phyloP scores from a whole-genome alignment of 805 yeast genomes.

The Cyberlindnera bimundalis region DNA sequence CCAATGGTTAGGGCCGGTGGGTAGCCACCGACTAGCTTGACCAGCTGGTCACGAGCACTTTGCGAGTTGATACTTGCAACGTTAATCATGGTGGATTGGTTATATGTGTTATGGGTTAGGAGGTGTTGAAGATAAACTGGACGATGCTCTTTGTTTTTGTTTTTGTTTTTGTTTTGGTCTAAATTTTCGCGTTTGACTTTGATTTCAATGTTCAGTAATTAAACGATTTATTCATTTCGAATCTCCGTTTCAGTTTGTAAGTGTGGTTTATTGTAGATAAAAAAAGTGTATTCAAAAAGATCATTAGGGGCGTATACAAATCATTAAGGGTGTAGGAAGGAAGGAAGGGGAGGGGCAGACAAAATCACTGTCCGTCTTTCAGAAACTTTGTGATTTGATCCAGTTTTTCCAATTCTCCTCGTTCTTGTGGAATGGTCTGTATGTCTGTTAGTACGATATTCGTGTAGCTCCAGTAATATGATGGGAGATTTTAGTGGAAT shows the following conservation, averaged over 20 bases:
- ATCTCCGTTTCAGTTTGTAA: too few species aligned
- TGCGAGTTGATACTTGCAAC: neutral
- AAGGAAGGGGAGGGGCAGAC: too few species aligned
- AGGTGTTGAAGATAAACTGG: too few species aligned
- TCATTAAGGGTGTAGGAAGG: too few species aligned
- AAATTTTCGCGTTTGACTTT: neutral
- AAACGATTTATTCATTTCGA: too few species aligned
- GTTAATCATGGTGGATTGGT: neutral
- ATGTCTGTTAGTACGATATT: constrained; percentile 13
- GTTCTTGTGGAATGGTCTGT: constrained; percentile 26
- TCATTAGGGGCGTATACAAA: too few species aligned
- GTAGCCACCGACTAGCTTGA: constrained; percentile 9
- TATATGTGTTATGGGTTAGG: too few species aligned
- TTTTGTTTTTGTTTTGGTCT: too few species aligned
- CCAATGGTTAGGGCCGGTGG: constrained; percentile 68
- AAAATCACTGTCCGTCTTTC: constrained; percentile 13
- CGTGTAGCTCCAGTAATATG: too few species aligned
- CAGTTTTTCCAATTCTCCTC: constrained; percentile 28
- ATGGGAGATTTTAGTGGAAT: too few species aligned
- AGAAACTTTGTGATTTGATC: constrained; percentile 28
- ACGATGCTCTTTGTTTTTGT: neutral
- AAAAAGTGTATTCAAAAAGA: too few species aligned
- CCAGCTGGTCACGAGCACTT: neutral
- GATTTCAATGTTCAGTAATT: neutral
- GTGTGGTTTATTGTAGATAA: too few species aligned